Conservation (phyloP, 306 rosid species). For the Acacia melanoxylon region DNA sequence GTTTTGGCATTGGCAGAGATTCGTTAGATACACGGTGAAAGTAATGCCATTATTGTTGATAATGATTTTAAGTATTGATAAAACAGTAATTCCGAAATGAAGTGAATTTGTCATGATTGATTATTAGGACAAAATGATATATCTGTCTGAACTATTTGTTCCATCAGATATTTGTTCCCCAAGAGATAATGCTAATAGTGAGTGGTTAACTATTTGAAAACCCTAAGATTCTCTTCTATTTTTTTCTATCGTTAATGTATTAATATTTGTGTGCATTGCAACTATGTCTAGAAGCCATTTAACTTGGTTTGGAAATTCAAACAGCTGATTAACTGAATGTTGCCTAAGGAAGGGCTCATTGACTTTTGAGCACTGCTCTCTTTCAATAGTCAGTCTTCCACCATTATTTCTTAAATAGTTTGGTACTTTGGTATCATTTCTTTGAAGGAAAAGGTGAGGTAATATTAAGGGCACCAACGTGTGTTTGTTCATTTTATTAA, state of each 20-base stretch:
- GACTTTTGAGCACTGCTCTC: not conserved
- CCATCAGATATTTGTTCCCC: not conserved
- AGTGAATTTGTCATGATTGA: not conserved
- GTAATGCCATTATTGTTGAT: slow-evolving; percentile 1
- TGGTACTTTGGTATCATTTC: not conserved
- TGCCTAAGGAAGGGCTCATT: not conserved
- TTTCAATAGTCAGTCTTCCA: not conserved
- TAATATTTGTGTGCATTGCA: not conserved
- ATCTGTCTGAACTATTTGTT: not conserved
- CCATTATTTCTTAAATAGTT: not conserved
- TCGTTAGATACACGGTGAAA: not conserved
- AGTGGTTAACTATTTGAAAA: not conserved
- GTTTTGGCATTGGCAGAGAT: not conserved
- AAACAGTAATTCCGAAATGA: slow-evolving; percentile 12
- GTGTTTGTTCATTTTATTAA: not conserved
- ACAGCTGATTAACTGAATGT: not conserved
- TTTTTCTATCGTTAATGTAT: not conserved
- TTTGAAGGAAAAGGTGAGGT: not conserved
- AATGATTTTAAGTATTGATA: not conserved
- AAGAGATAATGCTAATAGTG: not conserved
- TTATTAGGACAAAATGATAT: not conserved
- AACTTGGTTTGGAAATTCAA: slow-evolving; percentile 1
- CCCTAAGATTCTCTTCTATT: not conserved
- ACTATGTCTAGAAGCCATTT: slow-evolving; percentile 5
- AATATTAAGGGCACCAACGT: not conserved